Evolutionary conservation across 352 stramenopile genomes (phyloP).

Genomic region (Aphanomyces astaci): DNA sequence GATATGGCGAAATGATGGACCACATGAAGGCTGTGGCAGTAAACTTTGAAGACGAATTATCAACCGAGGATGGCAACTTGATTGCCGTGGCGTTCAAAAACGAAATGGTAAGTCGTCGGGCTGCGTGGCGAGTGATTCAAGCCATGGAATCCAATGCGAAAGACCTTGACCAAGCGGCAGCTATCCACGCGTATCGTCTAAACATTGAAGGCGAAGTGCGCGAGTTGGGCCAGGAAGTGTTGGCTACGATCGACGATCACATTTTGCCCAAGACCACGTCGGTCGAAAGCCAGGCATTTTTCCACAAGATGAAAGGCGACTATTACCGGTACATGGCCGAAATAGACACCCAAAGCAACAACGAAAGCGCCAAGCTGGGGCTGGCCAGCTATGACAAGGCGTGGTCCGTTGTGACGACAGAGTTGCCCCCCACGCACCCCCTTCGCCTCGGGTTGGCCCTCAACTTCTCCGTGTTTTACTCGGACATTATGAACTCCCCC

Average conservation of each 20-base stretch:
- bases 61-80: slow-evolving; percentile 35
- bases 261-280: slow-evolving; percentile 13
- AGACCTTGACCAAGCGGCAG: slow-evolving; percentile 1
- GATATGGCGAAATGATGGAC: slow-evolving; percentile 29
- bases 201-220: slow-evolving; percentile 30
- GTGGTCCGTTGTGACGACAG: slow-evolving; percentile 14
- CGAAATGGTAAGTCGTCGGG: slow-evolving; percentile 26
- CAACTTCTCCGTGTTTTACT: slow-evolving; percentile 34
- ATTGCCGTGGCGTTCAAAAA: slow-evolving; percentile 34
- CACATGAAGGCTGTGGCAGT: slow-evolving; percentile 28
- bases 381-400: slow-evolving; percentile 26
- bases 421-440: slow-evolving; percentile 27
- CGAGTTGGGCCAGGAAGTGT: slow-evolving; percentile 23
- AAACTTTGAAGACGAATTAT: slow-evolving; percentile 25
- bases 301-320: slow-evolving; percentile 26
- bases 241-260: slow-evolving; percentile 19
- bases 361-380: neutral
- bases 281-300: slow-evolving; percentile 22
- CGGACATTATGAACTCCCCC: slow-evolving; percentile 26
- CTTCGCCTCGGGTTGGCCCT: slow-evolving; percentile 31
- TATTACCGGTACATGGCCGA: slow-evolving; percentile 28
- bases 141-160: slow-evolving; percentile 24
- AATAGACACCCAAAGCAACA: neutral
- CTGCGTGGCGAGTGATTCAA: slow-evolving; percentile 29
- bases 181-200: slow-evolving; percentile 24